A percentile compares a stretch with the other conserved stretches of the same genome.
Conservation (phyloP, 1,284 basidiomycete species). For the Marasmius oreades region DNA sequence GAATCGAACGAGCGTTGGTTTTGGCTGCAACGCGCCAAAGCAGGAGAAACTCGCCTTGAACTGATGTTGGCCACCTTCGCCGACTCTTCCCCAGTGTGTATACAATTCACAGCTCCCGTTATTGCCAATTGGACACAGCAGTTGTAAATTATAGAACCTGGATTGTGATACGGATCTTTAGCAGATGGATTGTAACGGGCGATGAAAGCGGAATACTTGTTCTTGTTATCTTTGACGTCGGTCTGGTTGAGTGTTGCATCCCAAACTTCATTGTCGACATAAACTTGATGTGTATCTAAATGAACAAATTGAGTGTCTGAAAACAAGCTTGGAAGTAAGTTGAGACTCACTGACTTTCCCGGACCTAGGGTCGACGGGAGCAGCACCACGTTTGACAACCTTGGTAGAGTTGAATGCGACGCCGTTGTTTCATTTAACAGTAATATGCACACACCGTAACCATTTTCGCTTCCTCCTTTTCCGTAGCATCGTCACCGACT, state of each 20-base stretch:
- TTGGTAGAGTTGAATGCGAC: conserved; percentile 3
- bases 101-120: conserved; percentile 36
- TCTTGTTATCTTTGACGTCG: conserved; percentile 56
- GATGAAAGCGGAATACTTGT: conserved; percentile 41
- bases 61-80: conserved; percentile 49
- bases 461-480: conserved; percentile 28
- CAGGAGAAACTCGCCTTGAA: conserved; percentile 36
- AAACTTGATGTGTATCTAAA: conserved; percentile 56
- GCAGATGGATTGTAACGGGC: background rate
- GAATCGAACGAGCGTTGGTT: background rate
- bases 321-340: background rate
- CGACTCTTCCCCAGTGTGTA: conserved; percentile 63
- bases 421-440: conserved; percentile 1
- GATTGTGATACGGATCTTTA: background rate
- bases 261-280: conserved; percentile 46
- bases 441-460: conserved; percentile 20
- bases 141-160: conserved; percentile 64
- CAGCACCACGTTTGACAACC: conserved; percentile 55
- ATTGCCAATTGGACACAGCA: conserved; percentile 50
- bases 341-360: conserved; percentile 42
- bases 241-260: conserved; percentile 74
- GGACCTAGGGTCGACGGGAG: conserved; percentile 54
- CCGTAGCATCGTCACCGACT: conserved; percentile 21
- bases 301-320: background rate
- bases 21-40: background rate